phyloP scores from a whole-genome alignment of 2,329 filamentous ascomycete species.

The Thermomyces lanuginosus region DNA sequence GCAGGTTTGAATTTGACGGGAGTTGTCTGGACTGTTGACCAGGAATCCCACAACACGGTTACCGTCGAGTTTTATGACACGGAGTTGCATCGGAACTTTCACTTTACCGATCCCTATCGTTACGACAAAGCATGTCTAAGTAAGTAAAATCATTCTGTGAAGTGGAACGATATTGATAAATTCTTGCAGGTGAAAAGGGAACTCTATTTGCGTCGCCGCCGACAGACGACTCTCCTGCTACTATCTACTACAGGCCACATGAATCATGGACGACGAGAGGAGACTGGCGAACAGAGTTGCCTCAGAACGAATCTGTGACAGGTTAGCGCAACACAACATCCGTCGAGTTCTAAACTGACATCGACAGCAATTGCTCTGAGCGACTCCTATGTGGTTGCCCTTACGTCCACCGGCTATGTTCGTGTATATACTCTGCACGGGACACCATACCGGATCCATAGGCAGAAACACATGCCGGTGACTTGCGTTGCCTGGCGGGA shows the following conservation, averaged over 20 bases:
- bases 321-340: constrained; percentile 14
- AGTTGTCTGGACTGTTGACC: constrained; percentile 92
- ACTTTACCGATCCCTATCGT: constrained; percentile 89
- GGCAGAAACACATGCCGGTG: constrained; percentile 84
- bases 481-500: constrained; percentile 89
- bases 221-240: constrained; percentile 49
- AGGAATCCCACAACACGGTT: constrained; percentile 82
- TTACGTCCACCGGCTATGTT: constrained; percentile 74
- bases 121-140: constrained; percentile 92
- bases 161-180: constrained; percentile 10
- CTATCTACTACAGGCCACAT: constrained; percentile 90
- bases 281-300: constrained; percentile 83
- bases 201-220: constrained; percentile 71
- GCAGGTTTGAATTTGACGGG: constrained; percentile 66
- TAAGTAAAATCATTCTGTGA: constrained; percentile 20
- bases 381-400: constrained; percentile 78
- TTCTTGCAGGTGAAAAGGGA: constrained; percentile 49
- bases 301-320: constrained; percentile 66
- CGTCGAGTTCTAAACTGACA: constrained; percentile 4
- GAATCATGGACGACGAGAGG: constrained; percentile 86
- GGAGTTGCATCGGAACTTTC: constrained; percentile 80
- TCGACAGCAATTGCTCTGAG: constrained; percentile 66
- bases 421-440: constrained; percentile 88
- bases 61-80: constrained; percentile 97
- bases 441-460: constrained; percentile 71